Evolutionary conservation across 2,329 filamentous ascomycete species (phyloP).

Genomic region (Thelonectria rubi): DNA sequence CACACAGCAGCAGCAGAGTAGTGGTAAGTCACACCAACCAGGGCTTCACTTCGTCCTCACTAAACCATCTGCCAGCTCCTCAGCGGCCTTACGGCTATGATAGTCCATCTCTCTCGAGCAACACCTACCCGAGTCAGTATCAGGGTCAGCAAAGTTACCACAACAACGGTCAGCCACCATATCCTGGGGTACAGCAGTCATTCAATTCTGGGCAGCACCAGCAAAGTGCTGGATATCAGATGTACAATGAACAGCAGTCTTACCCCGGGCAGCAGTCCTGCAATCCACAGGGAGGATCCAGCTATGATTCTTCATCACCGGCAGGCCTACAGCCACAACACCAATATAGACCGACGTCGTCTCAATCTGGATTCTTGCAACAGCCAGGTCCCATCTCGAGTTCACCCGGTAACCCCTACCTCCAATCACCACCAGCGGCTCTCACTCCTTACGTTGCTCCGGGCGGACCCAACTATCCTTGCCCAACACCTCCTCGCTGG

Average conservation of each 20-base stretch:
- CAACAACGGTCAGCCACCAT: constrained; percentile 5
- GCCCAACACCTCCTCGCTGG: constrained; percentile 29
- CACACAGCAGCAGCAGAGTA: constrained; percentile 7
- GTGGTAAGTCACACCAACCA: background rate
- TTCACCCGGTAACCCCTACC: background rate
- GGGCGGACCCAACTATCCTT: background rate
- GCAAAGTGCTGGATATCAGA: constrained; percentile 12
- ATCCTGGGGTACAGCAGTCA: background rate
- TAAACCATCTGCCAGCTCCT: background rate
- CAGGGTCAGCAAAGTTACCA: constrained; percentile 12
- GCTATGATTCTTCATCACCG: background rate
- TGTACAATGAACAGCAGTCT: background rate
- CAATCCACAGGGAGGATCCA: constrained; percentile 2
- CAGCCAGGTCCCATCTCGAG: background rate
- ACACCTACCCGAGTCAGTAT: background rate
- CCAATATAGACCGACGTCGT: constrained; percentile 6
- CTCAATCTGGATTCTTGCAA: too few relatives aligned
- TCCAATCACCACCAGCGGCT: background rate
- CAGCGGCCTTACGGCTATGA: constrained; percentile 4
- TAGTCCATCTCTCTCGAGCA: background rate
- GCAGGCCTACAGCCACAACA: constrained; percentile 3
- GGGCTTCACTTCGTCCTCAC: background rate
- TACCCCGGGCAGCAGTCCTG: too few relatives aligned
- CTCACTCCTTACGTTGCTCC: background rate
- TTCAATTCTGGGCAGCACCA: background rate